These are phyloP conservation scores for Leccinum subgranulosum DNA, from an alignment of 768 basidiomycete genomes.

Conservation along the genomic window DNA sequence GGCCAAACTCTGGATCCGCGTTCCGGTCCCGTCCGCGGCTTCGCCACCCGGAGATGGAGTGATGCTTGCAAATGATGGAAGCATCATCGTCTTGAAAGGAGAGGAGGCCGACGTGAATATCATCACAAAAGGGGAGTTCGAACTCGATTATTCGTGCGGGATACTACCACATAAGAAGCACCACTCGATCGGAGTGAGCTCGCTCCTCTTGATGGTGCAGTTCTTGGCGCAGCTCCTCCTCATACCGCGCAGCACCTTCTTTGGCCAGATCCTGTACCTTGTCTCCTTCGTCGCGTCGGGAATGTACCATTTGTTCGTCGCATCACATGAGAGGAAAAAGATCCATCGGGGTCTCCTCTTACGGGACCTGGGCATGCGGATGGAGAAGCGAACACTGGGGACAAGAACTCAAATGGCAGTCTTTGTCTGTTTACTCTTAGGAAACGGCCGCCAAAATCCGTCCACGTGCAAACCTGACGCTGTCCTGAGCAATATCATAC, in stretches of 20 bases:
- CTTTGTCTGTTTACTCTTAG: conserved; percentile 22
- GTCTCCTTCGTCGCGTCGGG: conserved; percentile 29
- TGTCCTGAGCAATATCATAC: conserved; percentile 16
- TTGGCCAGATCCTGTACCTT: conserved; percentile 33
- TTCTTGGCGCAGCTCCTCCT: conserved; percentile 32
- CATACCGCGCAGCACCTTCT: conserved; percentile 28
- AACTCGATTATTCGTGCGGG: conserved; percentile 21
- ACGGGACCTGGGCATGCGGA: conserved; percentile 1
- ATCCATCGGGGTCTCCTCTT: conserved; percentile 20
- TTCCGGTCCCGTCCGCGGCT: conserved; percentile 19
- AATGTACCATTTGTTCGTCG: conserved; percentile 30
- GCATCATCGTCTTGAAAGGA: conserved; percentile 27
- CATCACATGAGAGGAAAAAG: conserved; percentile 28
- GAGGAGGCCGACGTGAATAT: conserved; percentile 26
- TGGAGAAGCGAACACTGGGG: conserved; percentile 15
- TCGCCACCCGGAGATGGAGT: conserved; percentile 32
- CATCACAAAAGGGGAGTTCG: conserved; percentile 32
- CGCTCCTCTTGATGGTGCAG: conserved; percentile 27
- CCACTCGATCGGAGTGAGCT: conserved; percentile 19
- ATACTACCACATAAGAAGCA: conserved; percentile 2
- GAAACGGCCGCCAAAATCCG: conserved; percentile 2
- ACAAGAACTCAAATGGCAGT: conserved; percentile 31
- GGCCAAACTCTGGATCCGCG: conserved; percentile 22
- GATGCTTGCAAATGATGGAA: conserved; percentile 17
- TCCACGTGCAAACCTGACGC: conserved; percentile 1